Conservation (phyloP, 2,329 filamentous ascomycete genomes). For the Fusarium setosum region DNA sequence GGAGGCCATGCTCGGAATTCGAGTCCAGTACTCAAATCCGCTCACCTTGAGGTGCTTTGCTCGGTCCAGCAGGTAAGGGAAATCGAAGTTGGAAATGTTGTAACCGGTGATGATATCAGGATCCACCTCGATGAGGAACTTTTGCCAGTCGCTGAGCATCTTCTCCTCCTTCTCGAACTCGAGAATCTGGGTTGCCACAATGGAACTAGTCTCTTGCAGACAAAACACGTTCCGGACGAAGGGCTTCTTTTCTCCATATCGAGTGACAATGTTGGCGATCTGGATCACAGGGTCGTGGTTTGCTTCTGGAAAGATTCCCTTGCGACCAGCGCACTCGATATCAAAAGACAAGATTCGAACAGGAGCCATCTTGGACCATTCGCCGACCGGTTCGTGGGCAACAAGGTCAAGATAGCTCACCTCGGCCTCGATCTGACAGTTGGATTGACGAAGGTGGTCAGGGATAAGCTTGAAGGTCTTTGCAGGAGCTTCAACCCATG, state of each 20-base stretch:
- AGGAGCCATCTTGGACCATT: slow-evolving; percentile 98
- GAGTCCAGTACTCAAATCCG: slow-evolving; percentile 88
- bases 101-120: slow-evolving; percentile 99
- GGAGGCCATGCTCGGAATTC: slow-evolving; percentile 78
- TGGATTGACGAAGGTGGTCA: slow-evolving; percentile 79
- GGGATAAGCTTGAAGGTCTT: slow-evolving; percentile 78
- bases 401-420: slow-evolving; percentile 86
- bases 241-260: slow-evolving; percentile 94
- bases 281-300: slow-evolving; percentile 95
- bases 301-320: slow-evolving; percentile 96
- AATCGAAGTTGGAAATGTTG: slow-evolving; percentile 99
- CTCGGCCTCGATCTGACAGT: slow-evolving; percentile 94
- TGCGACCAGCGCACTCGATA: slow-evolving; percentile 97
- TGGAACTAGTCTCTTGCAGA: slow-evolving; percentile 89
- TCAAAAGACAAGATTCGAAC: slow-evolving; percentile 94
- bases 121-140: slow-evolving; percentile 90
- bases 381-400: slow-evolving; percentile 87
- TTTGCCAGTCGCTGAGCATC: slow-evolving; percentile 92
- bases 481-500: slow-evolving; percentile 90
- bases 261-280: slow-evolving; percentile 95
- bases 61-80: slow-evolving; percentile 91
- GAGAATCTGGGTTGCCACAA: slow-evolving; percentile 93
- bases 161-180: slow-evolving; percentile 84
- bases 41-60: slow-evolving; percentile 84
- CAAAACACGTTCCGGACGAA: slow-evolving; percentile 98